Percentiles rank a stretch among this genome's conserved stretches.
These are phyloP conservation scores for Cryptococcus hybrid DNA, from an alignment of 1,284 basidiomycete genomes.

Conservation along the genomic window DNA sequence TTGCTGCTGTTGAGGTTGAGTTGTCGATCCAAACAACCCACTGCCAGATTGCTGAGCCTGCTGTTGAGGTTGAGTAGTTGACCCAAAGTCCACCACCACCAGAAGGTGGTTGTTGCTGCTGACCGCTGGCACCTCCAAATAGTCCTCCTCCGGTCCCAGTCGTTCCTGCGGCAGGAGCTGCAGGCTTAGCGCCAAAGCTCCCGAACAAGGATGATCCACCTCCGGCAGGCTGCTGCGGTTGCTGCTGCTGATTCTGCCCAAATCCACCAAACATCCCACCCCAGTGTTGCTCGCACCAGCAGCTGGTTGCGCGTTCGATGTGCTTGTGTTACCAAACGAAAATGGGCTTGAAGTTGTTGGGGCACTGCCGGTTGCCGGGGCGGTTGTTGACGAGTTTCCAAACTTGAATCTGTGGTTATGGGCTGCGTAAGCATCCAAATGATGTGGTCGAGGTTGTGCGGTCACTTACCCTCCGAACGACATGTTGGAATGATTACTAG, in stretches of 20 bases:
- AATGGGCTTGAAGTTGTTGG: slow-evolving; percentile 23
- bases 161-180: slow-evolving; percentile 2
- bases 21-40: slow-evolving; percentile 13
- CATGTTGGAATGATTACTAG: slow-evolving; percentile 4
- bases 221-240: slow-evolving; percentile 1
- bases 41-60: slow-evolving; percentile 29
- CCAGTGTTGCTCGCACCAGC: slow-evolving; percentile 2
- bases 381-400: slow-evolving; percentile 16
- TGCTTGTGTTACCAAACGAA: slow-evolving; percentile 20
- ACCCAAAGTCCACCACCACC: slow-evolving; percentile 11
- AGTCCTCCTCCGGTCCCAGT: slow-evolving; percentile 7
- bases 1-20: slow-evolving; percentile 9
- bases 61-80: slow-evolving; percentile 21
- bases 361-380: slow-evolving; percentile 21
- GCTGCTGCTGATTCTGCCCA: slow-evolving; percentile 4
- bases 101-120: slow-evolving; percentile 34
- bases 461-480: slow-evolving; percentile 25
- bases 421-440: neutral
- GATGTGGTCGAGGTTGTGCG: neutral
- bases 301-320: slow-evolving; percentile 7
- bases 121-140: slow-evolving; percentile 7
- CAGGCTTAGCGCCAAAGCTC: slow-evolving; percentile 15
- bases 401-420: slow-evolving; percentile 21
- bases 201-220: slow-evolving; percentile 17
- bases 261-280: slow-evolving; percentile 8